Base-by-base conservation (phyloP, 2,329 filamentous ascomycete genomes). In the Cladosporium sp. region DNA sequence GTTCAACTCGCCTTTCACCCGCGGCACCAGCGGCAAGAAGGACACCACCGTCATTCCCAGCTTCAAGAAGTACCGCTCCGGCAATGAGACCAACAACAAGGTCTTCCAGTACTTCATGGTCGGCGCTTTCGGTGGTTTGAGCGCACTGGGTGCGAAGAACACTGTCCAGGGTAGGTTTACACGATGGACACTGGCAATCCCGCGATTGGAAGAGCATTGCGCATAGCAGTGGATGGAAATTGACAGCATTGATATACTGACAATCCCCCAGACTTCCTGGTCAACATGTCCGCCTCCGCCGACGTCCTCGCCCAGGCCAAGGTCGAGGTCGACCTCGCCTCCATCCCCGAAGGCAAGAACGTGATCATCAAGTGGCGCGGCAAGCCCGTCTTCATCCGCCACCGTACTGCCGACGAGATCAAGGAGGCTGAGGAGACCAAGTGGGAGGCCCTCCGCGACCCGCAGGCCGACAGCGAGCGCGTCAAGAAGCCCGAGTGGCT, bases 351-450 rank as follows among this genome's bases (percentile, higher is more conserved):
- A 80, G 93, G 93, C 82, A 99, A 97, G 88, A 99, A 99, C 79
- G 93, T 99, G 72, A 95, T 99, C 73, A 95, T 99, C 82, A 99
- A 99, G 80, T 99, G 93, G 93, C 88, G 93, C 80, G 93, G 93
- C 73, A 99, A 99, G 88, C 93, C 93, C 73, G 90, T 99, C 73
- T 99, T 99, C 81, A 90, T 99, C 83, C 91, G 93, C 73, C 93
- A 99, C 86, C 89, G 93, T 70, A 99, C 93, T 64, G 76, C 83
- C 66, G 79, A 81, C 67, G 93, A 99, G 79, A 97, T 99, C 77
- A 84, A 90, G 68, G 88, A 96, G 76, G 93, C 93, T 72, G 90
- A 96, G 77, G 82, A 85, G 70, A 83, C 89, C 73, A 87, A 95
- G 72, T 80, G 95, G 73, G 73, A 89, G 66, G 72, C 81, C 59